Evolutionary conservation across 176 grass and related monocot genomes (phyloP), one percentile per base, ranked within the genome.

Genomic region (Chloris gayana): DNA sequence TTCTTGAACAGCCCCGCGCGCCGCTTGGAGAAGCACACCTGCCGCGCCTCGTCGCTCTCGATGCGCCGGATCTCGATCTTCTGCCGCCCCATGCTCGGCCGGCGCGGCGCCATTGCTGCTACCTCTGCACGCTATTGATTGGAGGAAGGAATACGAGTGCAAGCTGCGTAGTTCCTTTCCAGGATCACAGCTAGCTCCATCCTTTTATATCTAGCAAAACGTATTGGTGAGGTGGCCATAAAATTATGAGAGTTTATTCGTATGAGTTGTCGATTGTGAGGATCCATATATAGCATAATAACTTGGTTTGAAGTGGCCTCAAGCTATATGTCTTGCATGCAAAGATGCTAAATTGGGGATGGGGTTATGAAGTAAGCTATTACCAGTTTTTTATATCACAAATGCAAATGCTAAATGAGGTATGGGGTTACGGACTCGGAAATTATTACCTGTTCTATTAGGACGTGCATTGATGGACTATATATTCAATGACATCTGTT

Each of bases 21-120:
- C 0, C 84, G 88, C 67, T 91, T 91, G 31, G 84, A 87, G 80
- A 91, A 91, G 71, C 85, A 87, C 67, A 91, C 89, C 62, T 91
- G 85, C 12, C 89, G 85, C 26, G 85, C 85, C 64, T 87, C 85
- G 53, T 84, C 80, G 35, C 71, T 85, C 76, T 91, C 81, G 17
- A 91, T 84, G 62, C 74, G 85, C 27, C 86, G 72, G 34, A 91
- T 91, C 76, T 84, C 89, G 33, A 91, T 88, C 71, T 91, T 91
- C 69, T 70, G 77, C 32, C 89, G 81, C 75, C 89, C 89, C 69
- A 49, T 70, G 63, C 80, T 88, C 53, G 62, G 45, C 29, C 76
- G 53, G 11, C 81, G 80, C 81, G 49, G 71, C 24, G 69, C 79
- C 88, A 89, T 89, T 46, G 39, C 65, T 33, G 11, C 38, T 45